Evolutionary conservation across 176 grass and related monocot genomes (phyloP).

Genomic region (Alloteropsis semialata): DNA sequence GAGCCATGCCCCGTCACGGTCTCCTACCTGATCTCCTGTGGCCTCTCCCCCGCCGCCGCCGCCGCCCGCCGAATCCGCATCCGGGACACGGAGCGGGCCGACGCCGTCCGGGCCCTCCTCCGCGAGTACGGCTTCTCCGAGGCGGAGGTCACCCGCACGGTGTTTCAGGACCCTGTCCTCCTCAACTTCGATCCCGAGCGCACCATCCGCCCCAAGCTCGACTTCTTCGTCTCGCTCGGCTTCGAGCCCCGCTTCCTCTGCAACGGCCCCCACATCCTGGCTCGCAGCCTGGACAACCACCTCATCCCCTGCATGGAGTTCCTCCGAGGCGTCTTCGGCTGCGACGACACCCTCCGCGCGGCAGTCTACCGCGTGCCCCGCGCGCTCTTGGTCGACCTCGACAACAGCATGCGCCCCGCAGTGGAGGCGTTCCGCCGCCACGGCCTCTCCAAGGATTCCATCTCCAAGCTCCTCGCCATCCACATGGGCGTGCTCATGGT

Average conservation of each 20-base stretch:
- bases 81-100: not conserved
- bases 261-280: not conserved
- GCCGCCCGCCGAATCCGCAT: not conserved
- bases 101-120: slow-evolving; percentile 1
- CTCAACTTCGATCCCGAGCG: slow-evolving; percentile 5
- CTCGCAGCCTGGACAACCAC: slow-evolving; percentile 16
- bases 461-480: slow-evolving; percentile 7
- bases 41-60: not conserved
- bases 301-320: slow-evolving; percentile 2
- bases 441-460: not conserved
- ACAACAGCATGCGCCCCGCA: slow-evolving; percentile 27
- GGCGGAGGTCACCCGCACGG: not conserved
- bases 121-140: slow-evolving; percentile 15
- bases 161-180: not conserved
- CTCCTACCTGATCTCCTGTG: slow-evolving; percentile 8
- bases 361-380: slow-evolving; percentile 1
- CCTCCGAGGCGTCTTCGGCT: slow-evolving; percentile 4
- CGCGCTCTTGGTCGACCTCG: not conserved
- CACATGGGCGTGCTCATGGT: not conserved
- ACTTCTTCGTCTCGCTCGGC: slow-evolving; percentile 11
- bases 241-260: not conserved
- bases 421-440: slow-evolving; percentile 28
- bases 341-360: not conserved
- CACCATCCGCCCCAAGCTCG: slow-evolving; percentile 20
- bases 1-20: not conserved